A percentile compares a stretch with the other conserved stretches of the same genome.
Evolutionary conservation across 176 grass and related monocot species (phyloP).

Genomic region (Tillandsia leiboldiana): DNA sequence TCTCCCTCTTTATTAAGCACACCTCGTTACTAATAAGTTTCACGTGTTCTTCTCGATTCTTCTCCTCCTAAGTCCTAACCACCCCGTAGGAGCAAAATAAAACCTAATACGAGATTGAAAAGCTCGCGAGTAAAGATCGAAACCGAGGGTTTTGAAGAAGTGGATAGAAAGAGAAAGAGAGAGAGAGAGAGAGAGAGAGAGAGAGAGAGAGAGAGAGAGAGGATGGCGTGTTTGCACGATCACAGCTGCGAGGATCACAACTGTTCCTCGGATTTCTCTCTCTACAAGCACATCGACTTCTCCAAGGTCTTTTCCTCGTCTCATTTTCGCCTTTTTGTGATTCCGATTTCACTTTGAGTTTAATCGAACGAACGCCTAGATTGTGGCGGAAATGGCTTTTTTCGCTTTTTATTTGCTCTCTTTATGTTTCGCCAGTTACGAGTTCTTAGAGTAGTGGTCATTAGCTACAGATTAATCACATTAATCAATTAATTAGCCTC

Average conservation of each 20-base stretch:
- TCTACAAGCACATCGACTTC: conserved; percentile 84
- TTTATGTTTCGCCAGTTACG: too few relatives aligned
- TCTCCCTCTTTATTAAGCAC: too few relatives aligned
- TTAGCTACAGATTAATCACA: background rate
- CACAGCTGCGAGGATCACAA: conserved; percentile 97
- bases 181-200: conserved; percentile 8
- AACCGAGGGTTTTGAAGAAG: too few relatives aligned
- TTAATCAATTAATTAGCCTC: background rate
- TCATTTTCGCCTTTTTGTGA: background rate
- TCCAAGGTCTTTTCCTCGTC: conserved; percentile 40
- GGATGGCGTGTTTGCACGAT: conserved; percentile 85
- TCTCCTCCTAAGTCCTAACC: background rate
- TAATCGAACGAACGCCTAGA: too few relatives aligned
- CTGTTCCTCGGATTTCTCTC: conserved; percentile 95
- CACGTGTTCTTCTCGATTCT: background rate
- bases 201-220: conserved; percentile 7
- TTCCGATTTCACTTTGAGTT: too few relatives aligned
- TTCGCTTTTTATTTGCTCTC: too few relatives aligned
- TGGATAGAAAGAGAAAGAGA: background rate
- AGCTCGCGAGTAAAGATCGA: too few relatives aligned
- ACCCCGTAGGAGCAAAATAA: too few relatives aligned
- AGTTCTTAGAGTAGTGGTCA: too few relatives aligned
- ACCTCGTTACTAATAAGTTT: too few relatives aligned
- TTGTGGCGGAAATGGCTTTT: too few relatives aligned
- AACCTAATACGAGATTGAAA: background rate